Conservation (phyloP, 2,329 filamentous ascomycete genomes). For the Seiridium unicorne region DNA sequence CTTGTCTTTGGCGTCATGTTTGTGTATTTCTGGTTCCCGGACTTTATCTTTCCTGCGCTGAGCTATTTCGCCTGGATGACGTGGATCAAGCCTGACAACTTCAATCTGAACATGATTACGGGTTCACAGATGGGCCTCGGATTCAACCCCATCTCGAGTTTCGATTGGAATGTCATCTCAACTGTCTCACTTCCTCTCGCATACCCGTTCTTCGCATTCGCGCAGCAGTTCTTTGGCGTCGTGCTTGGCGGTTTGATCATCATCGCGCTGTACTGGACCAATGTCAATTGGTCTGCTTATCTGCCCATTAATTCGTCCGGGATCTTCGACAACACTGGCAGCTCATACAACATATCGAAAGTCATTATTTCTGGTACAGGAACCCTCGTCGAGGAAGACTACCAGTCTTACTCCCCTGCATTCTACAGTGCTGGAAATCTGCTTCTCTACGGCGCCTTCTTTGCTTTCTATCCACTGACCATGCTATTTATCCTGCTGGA, state of each 20-base stretch:
- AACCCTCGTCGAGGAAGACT: constrained; percentile 15
- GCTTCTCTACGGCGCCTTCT: not conserved
- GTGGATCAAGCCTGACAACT: constrained; percentile 41
- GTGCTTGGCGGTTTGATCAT: constrained; percentile 13
- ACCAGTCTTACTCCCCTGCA: constrained; percentile 9
- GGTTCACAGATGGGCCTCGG: constrained; percentile 24
- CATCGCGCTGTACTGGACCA: constrained; percentile 13
- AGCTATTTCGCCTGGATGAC: constrained; percentile 47
- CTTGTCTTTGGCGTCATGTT: constrained; percentile 41
- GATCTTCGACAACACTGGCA: not conserved
- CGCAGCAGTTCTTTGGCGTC: constrained; percentile 43
- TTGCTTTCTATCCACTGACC: not conserved
- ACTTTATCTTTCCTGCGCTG: constrained; percentile 40
- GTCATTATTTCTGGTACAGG: not conserved
- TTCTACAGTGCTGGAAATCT: not conserved
- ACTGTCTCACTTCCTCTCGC: constrained; percentile 47
- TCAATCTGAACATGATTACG: constrained; percentile 1
- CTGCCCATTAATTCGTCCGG: constrained; percentile 29
- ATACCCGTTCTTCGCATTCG: constrained; percentile 55
- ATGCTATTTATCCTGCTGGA: constrained; percentile 2
- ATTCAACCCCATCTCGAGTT: constrained; percentile 9
- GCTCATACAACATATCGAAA: not conserved
- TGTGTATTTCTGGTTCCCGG: constrained; percentile 46
- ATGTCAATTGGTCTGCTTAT: constrained; percentile 8
- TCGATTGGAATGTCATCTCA: constrained; percentile 22